Base-by-base conservation (phyloP, 371 early-diverging fungal genomes). In the Saksenaea vasiformis region DNA sequence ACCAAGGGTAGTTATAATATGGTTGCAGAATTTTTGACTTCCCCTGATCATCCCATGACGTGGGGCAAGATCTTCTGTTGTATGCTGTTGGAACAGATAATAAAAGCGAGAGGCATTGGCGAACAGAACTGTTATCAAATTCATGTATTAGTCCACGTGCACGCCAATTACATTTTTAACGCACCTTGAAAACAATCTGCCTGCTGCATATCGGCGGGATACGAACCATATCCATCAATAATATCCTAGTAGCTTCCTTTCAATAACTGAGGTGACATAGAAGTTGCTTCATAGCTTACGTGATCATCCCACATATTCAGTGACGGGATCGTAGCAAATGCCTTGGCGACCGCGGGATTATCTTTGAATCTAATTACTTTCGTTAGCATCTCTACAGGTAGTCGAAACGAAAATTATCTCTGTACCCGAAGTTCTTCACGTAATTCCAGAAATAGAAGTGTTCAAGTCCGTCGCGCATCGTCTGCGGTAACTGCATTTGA, bases 61-160 rank as follows among this genome's bases (percentile, higher is more conserved):
- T 5, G 76, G 69, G 3, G 88, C 89, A 51, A 83, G 64, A 17
- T 77, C 69, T 39, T 77, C 69, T 2, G 87, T 92, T 5, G 91
- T 90, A 72, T 94, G 95, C 0, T 90, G 91, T 72, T 95, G 95
- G 82, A 91, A 95, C 41, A 92, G 72, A 37, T 91, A 84, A 76
- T 90, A 94, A 79, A 90, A 93, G n/a, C 90, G 87, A 53, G 83
- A 80, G 7, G 94, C 94, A 44, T 74, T 70, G 41, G 67, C 71
- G 63, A 79, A 79, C 1, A 79, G 53, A 8, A 67, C 71, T 68
- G 56, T 3, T 11, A 54, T 28, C 19, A 19, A 13, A 26, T 2
- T 5, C 19, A 11, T 13, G 27, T n/a, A 55, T 55, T 15, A 55
- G 31, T 2, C 31, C 27, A n/a, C 7, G 7, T 28, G 22, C 1